Evolutionary conservation across 495 filamentous ascomycete genomes (phyloP).

Genomic region (Xylaria intraflava): DNA sequence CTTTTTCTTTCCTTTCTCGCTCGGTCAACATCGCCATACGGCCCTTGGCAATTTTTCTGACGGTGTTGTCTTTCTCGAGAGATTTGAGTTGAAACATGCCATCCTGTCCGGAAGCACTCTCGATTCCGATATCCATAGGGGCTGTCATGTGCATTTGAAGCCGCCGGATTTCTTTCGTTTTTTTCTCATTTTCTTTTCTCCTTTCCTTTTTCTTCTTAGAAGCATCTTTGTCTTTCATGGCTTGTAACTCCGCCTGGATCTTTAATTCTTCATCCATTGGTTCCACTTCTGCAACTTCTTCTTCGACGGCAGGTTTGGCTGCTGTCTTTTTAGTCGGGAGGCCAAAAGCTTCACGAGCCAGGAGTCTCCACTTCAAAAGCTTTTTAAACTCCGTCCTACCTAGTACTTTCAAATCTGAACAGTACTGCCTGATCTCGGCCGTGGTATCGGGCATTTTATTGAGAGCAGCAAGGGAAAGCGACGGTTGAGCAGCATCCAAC

Average conservation of each 20-base stretch:
- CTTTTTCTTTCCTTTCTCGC: conserved; percentile 51
- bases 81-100: conserved; percentile 76
- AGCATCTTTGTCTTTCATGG: conserved; percentile 68
- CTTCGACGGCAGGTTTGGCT: conserved; percentile 31
- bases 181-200: conserved; percentile 79
- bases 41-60: conserved; percentile 66
- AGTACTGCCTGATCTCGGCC: conserved; percentile 76
- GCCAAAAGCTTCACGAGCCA: conserved; percentile 85
- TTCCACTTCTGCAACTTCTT: conserved; percentile 73
- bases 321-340: conserved; percentile 67
- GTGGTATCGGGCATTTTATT: conserved; percentile 91
- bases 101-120: conserved; percentile 69
- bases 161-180: conserved; percentile 80
- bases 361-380: conserved; percentile 86
- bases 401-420: conserved; percentile 80
- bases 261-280: conserved; percentile 90
- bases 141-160: conserved; percentile 97
- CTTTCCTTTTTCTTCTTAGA: conserved; percentile 71
- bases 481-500: conserved; percentile 73
- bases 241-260: conserved; percentile 80
- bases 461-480: conserved; percentile 79
- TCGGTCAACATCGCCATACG: conserved; percentile 61
- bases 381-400: conserved; percentile 92
- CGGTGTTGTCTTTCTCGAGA: conserved; percentile 65
- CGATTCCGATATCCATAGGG: conserved; percentile 92